Percentiles rank a stretch among this genome's conserved stretches.
phyloP scores from a whole-genome alignment of 352 stramenopile species.

The Achlya hypogyna region DNA sequence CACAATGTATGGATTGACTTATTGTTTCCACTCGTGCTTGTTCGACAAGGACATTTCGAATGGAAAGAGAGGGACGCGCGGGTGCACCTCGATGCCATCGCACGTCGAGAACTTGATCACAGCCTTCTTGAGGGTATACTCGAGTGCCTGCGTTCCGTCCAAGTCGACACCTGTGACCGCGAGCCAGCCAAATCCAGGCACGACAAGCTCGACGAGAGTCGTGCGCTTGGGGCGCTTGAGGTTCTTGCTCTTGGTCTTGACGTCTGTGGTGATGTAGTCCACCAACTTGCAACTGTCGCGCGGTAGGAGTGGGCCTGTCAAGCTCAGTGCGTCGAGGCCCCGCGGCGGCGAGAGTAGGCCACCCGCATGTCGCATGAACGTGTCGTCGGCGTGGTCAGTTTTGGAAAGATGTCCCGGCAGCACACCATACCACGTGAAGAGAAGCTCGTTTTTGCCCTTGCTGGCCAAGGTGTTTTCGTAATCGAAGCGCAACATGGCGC shows the following conservation, averaged over 20 bases:
- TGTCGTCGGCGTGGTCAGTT: constrained; percentile 61
- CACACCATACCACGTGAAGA: constrained; percentile 78
- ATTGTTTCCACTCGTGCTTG: constrained; percentile 55
- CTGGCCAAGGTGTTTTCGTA: constrained; percentile 31
- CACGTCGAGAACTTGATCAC: constrained; percentile 61
- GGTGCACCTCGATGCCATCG: constrained; percentile 43
- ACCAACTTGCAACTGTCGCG: constrained; percentile 44
- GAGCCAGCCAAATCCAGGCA: constrained; percentile 75
- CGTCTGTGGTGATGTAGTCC: constrained; percentile 54
- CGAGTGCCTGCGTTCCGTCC: constrained; percentile 54
- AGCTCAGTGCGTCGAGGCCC: constrained; percentile 67
- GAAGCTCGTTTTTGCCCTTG: constrained; percentile 29
- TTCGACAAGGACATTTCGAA: constrained; percentile 75
- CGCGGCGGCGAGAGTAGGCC: constrained; percentile 66
- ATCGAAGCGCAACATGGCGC: constrained; percentile 63
- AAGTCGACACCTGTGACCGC: constrained; percentile 68
- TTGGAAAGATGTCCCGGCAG: constrained; percentile 73
- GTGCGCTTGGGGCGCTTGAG: constrained; percentile 69
- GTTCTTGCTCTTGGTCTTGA: constrained; percentile 61
- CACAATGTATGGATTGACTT: neutral
- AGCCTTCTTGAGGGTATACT: constrained; percentile 48
- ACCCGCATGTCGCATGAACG: constrained; percentile 69
- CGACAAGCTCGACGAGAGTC: constrained; percentile 62
- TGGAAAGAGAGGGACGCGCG: constrained; percentile 58
- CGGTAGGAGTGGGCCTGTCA: constrained; percentile 49